Percentiles rank a stretch among this genome's conserved stretches.
Evolutionary conservation across 129 eudicot species (phyloP).

Genomic region (Scalesia atractyloides): DNA sequence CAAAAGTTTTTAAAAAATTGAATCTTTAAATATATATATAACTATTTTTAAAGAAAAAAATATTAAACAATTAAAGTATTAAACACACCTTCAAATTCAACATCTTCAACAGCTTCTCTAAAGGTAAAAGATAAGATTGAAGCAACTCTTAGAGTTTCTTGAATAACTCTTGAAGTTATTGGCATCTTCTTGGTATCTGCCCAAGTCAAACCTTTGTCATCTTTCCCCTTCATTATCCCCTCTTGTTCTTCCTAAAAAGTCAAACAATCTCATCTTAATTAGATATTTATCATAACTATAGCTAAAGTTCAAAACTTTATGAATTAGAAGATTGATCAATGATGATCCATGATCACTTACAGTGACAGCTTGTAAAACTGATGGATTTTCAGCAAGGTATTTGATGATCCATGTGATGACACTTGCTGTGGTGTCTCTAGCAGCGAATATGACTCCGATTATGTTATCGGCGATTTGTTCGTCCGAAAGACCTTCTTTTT

Average conservation of each 20-base stretch:
- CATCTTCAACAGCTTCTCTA: slow-evolving; percentile 99
- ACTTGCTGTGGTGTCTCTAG: slow-evolving; percentile 95
- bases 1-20: neutral
- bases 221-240: slow-evolving; percentile 65
- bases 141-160: slow-evolving; percentile 94
- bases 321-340: neutral
- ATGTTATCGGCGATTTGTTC: slow-evolving; percentile 96
- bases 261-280: slow-evolving; percentile 30
- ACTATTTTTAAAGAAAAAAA: neutral
- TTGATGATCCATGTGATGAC: slow-evolving; percentile 93
- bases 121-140: slow-evolving; percentile 95
- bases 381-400: slow-evolving; percentile 80
- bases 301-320: neutral
- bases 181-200: slow-evolving; percentile 92
- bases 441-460: slow-evolving; percentile 94
- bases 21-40: neutral
- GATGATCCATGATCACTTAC: slow-evolving; percentile 41
- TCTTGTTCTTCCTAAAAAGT: slow-evolving; percentile 88
- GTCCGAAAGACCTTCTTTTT: slow-evolving; percentile 81
- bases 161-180: slow-evolving; percentile 83
- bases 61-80: neutral
- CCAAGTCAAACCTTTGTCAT: slow-evolving; percentile 64
- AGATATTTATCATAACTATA: neutral
- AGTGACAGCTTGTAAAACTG: slow-evolving; percentile 88
- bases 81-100: slow-evolving; percentile 49